Percentiles rank a stretch among this genome's conserved stretches.
Conservation (phyloP, 345 rosid species). For the Citrus sp. region DNA sequence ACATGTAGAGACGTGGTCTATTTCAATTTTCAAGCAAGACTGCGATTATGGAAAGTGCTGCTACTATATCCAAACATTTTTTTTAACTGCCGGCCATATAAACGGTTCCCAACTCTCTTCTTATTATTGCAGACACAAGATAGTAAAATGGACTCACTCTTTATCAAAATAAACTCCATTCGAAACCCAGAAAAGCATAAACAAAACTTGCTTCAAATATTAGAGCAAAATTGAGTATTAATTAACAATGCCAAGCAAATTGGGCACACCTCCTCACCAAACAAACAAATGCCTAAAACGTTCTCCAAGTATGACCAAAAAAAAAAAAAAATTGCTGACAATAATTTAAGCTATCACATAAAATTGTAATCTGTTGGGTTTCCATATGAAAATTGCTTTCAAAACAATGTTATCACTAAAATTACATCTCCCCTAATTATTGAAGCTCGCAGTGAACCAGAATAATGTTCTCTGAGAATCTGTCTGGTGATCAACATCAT, state of each 20-base stretch:
- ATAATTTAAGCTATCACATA: slow-evolving; percentile 12
- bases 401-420: slow-evolving; percentile 6
- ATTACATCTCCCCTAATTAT: slow-evolving; percentile 18
- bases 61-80: too few relatives aligned
- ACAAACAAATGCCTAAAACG: not conserved
- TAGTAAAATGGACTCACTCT: not conserved
- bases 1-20: too few relatives aligned
- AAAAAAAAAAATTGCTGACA: not conserved
- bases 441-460: slow-evolving; percentile 7
- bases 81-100: not conserved
- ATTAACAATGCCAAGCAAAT: not conserved
- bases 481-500: not conserved
- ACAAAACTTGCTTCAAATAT: not conserved
- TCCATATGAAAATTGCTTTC: slow-evolving; percentile 2
- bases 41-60: too few relatives aligned
- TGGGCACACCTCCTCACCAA: slow-evolving; percentile 21
- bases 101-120: not conserved
- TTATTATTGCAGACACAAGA: not conserved
- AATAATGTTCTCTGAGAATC: slow-evolving; percentile 8
- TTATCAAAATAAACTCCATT: not conserved
- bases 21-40: too few relatives aligned
- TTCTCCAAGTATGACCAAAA: not conserved
- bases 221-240: not conserved
- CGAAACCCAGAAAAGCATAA: not conserved
- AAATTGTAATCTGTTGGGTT: not conserved